Evolutionary conservation across 2,329 filamentous ascomycete genomes (phyloP).

Genomic region (Emmonsiellopsis sp.): DNA sequence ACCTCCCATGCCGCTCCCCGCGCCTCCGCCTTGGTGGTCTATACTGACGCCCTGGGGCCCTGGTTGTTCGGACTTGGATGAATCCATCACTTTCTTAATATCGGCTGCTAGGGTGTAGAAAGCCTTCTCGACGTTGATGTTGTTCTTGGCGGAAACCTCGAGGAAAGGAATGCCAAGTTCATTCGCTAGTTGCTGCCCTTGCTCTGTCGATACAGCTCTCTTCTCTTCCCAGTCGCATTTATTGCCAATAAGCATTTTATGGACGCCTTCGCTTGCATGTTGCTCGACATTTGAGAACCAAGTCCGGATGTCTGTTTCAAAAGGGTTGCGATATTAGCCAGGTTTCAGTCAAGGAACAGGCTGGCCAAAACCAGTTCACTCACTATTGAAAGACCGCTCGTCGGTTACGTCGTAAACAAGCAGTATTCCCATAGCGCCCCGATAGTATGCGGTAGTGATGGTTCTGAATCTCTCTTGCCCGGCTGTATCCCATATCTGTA

Average conservation of each 20-base stretch:
- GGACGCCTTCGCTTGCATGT: constrained; percentile 95
- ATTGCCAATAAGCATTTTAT: constrained; percentile 99
- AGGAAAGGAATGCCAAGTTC: constrained; percentile 97
- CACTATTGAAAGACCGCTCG: constrained; percentile 91
- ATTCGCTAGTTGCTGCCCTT: constrained; percentile 85
- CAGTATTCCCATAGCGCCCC: constrained; percentile 95
- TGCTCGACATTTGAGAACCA: constrained; percentile 99
- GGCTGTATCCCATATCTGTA: constrained; percentile 99
- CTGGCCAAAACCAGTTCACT: constrained; percentile 26
- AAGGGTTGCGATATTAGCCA: constrained; percentile 1
- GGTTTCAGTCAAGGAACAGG: constrained; percentile 14
- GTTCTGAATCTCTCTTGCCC: constrained; percentile 97
- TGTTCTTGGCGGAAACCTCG: constrained; percentile 96
- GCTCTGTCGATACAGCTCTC: constrained; percentile 84
- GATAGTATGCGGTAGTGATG: constrained; percentile 97
- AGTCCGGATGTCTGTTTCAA: constrained; percentile 75
- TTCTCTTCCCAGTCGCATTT: constrained; percentile 99
- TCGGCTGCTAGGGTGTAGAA: constrained; percentile 92
- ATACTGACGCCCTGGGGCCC: constrained; percentile 58
- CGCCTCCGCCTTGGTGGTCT: constrained; percentile 48
- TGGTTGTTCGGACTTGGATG: constrained; percentile 64
- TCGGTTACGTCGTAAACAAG: constrained; percentile 98
- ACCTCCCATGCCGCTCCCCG: constrained; percentile 45
- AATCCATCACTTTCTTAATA: constrained; percentile 99
- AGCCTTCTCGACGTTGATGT: constrained; percentile 99